Base-by-base conservation (phyloP, 305 asterid species). In the Fraxinus platypoda region DNA sequence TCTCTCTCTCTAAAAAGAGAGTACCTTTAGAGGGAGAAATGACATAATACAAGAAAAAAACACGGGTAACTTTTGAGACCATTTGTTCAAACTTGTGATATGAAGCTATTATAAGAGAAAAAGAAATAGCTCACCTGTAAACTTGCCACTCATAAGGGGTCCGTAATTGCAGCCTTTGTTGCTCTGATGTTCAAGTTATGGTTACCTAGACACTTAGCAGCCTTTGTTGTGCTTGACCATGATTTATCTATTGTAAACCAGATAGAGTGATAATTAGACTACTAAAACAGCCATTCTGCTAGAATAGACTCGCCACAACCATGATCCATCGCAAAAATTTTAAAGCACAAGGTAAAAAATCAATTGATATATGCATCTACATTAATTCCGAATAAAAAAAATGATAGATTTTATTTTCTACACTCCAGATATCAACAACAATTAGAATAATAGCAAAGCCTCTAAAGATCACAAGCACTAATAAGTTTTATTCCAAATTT, bases 71-170 rank as follows among this genome's bases (percentile, higher is more conserved):
- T 37, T 34, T 81, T 78, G 26, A 34, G 71, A 59, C 81, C 38
- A 77, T 11, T 15, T 30, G 9, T 9, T 5, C 26, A n/a, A 75
- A 43, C 78, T 2, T 73, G 46, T 7, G 17, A 82, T 23, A 35
- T 59, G 84, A 81, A 37, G 13, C 49, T n/a, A n/a, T 59, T n/a
- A 72, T 28, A 13, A 72, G 4, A 74, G 21, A 64, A 34, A n/a
- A 75, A 62, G 31, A 25, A 72, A 82, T 2, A 23, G 76, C 90
- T 86, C 83, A 91, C 97, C 54, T 84, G 84, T 93, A 93, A 83
- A 91, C 94, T 88, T 91, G 94, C 96, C 97, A 93, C 79, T 93
- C 97, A 77, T 87, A 78, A 26, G 96, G 93, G 94, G 91, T 70
- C 94, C 91, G 82, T 88, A 84, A 46, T 87, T 93, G 83, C 94